Evolutionary conservation across 129 eudicot genomes (phyloP).

Genomic region (Chrysanthemum makinoi): DNA sequence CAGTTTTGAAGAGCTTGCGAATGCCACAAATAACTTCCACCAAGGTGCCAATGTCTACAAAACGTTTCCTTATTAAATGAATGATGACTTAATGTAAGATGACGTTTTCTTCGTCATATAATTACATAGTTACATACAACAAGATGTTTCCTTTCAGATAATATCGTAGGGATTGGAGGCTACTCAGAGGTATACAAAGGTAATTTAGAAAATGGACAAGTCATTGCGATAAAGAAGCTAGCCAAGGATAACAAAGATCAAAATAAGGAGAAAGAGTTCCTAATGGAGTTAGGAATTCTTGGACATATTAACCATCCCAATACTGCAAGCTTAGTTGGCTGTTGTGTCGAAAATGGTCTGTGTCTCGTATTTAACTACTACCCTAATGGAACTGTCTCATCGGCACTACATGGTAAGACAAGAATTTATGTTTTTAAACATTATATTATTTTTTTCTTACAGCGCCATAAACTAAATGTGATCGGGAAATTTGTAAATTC

Average conservation of each 20-base stretch:
- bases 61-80: neutral
- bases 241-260: constrained; percentile 62
- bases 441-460: neutral
- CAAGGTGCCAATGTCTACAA: constrained; percentile 38
- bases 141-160: constrained; percentile 41
- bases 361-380: constrained; percentile 74
- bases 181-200: constrained; percentile 94
- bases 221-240: constrained; percentile 79
- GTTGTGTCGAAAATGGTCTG: constrained; percentile 84
- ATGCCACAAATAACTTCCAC: constrained; percentile 72
- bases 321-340: constrained; percentile 75
- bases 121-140: neutral
- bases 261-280: constrained; percentile 82
- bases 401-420: constrained; percentile 66
- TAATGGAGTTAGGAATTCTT: constrained; percentile 79
- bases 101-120: too few relatives aligned
- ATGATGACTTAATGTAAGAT: neutral
- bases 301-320: constrained; percentile 88
- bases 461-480: neutral
- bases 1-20: constrained; percentile 61
- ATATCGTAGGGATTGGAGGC: constrained; percentile 84
- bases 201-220: constrained; percentile 46
- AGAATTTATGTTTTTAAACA: neutral
- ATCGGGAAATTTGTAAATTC: constrained; percentile 4
- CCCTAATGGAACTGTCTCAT: constrained; percentile 78